Conservation (phyloP, 176 grass and related monocot genomes). For the Ensete ventricosum region DNA sequence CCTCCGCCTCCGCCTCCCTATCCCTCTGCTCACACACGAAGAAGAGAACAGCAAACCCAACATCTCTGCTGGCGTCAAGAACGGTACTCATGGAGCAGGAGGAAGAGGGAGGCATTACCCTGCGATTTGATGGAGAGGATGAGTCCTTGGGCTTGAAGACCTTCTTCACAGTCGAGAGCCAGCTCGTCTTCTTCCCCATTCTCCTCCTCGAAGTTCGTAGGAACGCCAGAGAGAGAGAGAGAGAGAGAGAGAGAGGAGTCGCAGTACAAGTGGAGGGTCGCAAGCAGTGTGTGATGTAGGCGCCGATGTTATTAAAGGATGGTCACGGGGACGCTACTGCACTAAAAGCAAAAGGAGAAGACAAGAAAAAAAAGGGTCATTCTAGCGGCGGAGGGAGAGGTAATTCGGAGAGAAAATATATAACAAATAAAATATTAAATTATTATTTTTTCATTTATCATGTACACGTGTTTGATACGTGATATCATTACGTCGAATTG, state of each 20-base stretch:
- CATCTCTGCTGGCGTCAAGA: no score
- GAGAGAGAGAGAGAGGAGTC: background rate
- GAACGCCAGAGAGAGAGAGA: background rate
- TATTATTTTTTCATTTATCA: no score
- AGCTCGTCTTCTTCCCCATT: constrained; percentile 8
- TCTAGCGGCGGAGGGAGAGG: no score
- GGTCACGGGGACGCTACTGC: background rate
- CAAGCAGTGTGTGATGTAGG: background rate
- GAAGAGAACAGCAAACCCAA: background rate
- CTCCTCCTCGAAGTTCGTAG: background rate
- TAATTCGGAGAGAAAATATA: no score
- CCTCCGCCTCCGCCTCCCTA: constrained; percentile 3
- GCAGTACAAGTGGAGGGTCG: background rate
- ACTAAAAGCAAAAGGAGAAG: no score
- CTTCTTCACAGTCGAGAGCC: background rate
- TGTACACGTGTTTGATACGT: no score
- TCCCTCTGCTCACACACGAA: constrained; percentile 8
- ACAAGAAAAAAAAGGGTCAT: no score
- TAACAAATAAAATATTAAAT: no score
- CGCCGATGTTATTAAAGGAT: background rate
- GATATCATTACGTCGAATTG: no score
- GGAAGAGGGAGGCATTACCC: background rate
- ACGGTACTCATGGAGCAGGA: no score
- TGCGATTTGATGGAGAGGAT: background rate
- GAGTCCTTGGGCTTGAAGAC: constrained; percentile 1